Percentiles rank a stretch among this genome's conserved stretches.
Evolutionary conservation across 208 protist species (phyloP).

Genomic region (Tritrichomonas musculus): DNA sequence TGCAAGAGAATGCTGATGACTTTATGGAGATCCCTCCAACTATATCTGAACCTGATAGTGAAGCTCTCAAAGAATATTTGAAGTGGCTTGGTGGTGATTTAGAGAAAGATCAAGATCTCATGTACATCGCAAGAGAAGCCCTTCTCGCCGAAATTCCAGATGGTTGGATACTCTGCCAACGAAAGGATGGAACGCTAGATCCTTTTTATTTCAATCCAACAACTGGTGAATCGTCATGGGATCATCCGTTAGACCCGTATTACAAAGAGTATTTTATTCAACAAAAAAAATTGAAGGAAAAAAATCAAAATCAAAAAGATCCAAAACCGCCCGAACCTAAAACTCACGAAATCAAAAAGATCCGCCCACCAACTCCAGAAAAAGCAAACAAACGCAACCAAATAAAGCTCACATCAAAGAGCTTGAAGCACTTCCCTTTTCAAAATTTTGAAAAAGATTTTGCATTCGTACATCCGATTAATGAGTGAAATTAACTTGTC

Average conservation of each 20-base stretch:
- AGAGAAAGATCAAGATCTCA: not conserved
- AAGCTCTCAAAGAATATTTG: not conserved
- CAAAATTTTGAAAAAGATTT: no score
- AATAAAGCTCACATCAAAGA: no score
- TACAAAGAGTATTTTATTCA: not conserved
- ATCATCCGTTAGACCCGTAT: not conserved
- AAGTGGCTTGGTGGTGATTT: not conserved
- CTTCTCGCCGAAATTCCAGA: not conserved
- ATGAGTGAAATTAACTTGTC: no score
- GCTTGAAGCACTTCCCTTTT: no score
- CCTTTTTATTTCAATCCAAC: constrained; percentile 7
- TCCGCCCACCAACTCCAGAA: no score
- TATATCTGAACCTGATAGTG: not conserved
- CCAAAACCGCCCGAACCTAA: no score
- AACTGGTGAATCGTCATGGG: constrained; percentile 2
- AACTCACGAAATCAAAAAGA: no score
- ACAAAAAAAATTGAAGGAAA: not conserved
- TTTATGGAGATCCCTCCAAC: not conserved
- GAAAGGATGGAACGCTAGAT: not conserved
- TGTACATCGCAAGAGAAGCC: not conserved
- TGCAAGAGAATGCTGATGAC: no score
- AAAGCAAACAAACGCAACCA: no score
- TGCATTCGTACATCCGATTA: no score
- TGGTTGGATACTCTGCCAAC: not conserved
- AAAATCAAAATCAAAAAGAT: no score